These are phyloP conservation scores for Bonia amplexicaulis DNA, from an alignment of 176 grass and related monocot genomes.

Conservation along the genomic window DNA sequence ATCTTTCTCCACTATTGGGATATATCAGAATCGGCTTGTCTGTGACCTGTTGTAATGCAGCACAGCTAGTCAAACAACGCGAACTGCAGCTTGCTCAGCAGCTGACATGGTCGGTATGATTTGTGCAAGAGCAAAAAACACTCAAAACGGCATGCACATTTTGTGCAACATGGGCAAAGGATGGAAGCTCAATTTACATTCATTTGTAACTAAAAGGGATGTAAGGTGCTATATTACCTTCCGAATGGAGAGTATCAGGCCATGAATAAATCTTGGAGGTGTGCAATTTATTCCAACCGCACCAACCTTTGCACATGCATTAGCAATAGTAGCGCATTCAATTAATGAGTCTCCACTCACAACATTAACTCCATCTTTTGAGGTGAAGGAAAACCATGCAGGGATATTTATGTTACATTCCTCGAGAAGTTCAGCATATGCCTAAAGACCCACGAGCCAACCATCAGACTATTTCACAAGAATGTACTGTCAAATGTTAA, in stretches of 20 bases:
- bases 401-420: slow-evolving; percentile 73
- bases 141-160: neutral
- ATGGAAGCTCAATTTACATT: neutral
- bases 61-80: neutral
- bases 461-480: slow-evolving; percentile 9
- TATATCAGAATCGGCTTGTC: slow-evolving; percentile 90
- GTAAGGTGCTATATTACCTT: slow-evolving; percentile 53
- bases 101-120: neutral
- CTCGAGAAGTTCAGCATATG: slow-evolving; percentile 85
- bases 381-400: slow-evolving; percentile 96
- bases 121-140: neutral
- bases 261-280: slow-evolving; percentile 89
- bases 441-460: slow-evolving; percentile 37
- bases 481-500: slow-evolving; percentile 3
- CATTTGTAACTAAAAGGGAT: neutral
- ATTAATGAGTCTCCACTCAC: slow-evolving; percentile 80
- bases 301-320: slow-evolving; percentile 61
- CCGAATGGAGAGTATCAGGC: slow-evolving; percentile 57
- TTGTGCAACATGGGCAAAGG: neutral
- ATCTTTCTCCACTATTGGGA: slow-evolving; percentile 88
- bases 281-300: slow-evolving; percentile 97
- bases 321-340: slow-evolving; percentile 74
- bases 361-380: slow-evolving; percentile 79
- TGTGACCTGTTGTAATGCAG: slow-evolving; percentile 46
- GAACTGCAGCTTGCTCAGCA: neutral